Base-by-base conservation (phyloP, 1,284 basidiomycete genomes). In the Heliocybe sulcata region DNA sequence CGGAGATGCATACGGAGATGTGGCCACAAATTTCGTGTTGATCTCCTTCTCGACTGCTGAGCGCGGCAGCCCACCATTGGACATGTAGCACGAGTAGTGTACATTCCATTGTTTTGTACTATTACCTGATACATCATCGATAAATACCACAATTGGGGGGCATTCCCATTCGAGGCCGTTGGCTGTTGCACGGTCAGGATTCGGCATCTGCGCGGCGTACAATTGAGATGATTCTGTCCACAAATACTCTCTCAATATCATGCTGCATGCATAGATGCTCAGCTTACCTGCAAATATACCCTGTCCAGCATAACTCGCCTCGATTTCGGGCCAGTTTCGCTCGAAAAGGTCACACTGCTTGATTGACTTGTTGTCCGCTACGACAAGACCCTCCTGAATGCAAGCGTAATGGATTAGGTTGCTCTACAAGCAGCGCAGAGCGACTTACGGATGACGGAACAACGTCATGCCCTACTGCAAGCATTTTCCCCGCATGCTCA, bases 1-100 rank as follows among this genome's bases (percentile, higher is more conserved):
- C 1, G 70, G 26, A 19, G 65, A 61, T 31, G 69, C 67, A 58
- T 68, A 56, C 0, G 63, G 64, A 6, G 70, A 69, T 1, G 69
- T 65, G 0, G 60, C 60, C 3, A 51, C 35, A 42, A 63, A 66
- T 0, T 45, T 58, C 56, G 61, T 54, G 51, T 59, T 64, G 56
- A 55, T 65, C 51, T 67, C 63, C 47, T 64, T 60, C 35, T 54
- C 20, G 0, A 62, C 52, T 2, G 55, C 23, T 10, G 23, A 9
- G 11, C 54, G 51, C 2, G 64, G 62, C n/a, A 63, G 29, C 35
- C 52, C 57, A 11, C 48, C 45, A 47, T 64, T 45, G 14, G 59
- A 20, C 3, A 61, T 11, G 51, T 63, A 66, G 8, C 61, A 53
- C 42, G 63, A 63, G 10, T 51, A 57, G 50, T 65, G 62, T 16